Percentiles rank a stretch among this genome's conserved stretches.
Evolutionary conservation across 306 rosid species (phyloP).

Genomic region (Cicer pinnatifidum): DNA sequence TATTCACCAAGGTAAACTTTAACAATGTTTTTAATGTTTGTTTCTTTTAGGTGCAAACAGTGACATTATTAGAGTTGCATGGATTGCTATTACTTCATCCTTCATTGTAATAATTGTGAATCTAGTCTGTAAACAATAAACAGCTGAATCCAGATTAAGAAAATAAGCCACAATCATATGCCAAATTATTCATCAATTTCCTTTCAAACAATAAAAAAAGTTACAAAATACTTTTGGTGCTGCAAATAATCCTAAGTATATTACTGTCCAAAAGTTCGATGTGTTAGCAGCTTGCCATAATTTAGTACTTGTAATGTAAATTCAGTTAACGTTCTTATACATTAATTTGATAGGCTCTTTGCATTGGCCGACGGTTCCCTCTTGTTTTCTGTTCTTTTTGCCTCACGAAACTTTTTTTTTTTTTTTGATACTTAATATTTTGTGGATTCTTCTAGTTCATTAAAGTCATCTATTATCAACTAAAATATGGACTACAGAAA

Average conservation of each 20-base stretch:
- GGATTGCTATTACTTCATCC: slow-evolving; percentile 15
- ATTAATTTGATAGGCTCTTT: slow-evolving; percentile 17
- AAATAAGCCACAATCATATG: slow-evolving; percentile 15
- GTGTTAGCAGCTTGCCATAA: slow-evolving; percentile 12
- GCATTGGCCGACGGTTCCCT: not conserved
- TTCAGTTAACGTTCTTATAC: not conserved
- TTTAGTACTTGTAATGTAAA: slow-evolving; percentile 13
- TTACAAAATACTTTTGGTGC: too few relatives aligned
- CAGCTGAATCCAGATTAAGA: slow-evolving; percentile 27
- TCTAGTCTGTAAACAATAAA: slow-evolving; percentile 24
- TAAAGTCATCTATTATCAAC: slow-evolving; percentile 78
- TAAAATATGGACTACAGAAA: slow-evolving; percentile 72
- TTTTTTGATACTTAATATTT: slow-evolving; percentile 34
- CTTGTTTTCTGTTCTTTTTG: slow-evolving; percentile 10
- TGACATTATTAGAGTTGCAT: slow-evolving; percentile 26
- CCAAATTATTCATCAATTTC: slow-evolving; percentile 24
- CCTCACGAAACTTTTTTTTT: slow-evolving; percentile 21
- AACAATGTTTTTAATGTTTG: slow-evolving; percentile 2
- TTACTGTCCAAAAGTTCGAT: slow-evolving; percentile 17
- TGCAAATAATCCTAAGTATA: too few relatives aligned
- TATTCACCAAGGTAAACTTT: slow-evolving; percentile 77
- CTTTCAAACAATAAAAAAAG: slow-evolving; percentile 1
- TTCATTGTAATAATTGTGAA: slow-evolving; percentile 32
- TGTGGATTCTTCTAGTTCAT: slow-evolving; percentile 59
- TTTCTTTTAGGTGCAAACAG: not conserved